Evolutionary conservation across 2,329 filamentous ascomycete species (phyloP).

Genomic region (Colletotrichum noveboracense): DNA sequence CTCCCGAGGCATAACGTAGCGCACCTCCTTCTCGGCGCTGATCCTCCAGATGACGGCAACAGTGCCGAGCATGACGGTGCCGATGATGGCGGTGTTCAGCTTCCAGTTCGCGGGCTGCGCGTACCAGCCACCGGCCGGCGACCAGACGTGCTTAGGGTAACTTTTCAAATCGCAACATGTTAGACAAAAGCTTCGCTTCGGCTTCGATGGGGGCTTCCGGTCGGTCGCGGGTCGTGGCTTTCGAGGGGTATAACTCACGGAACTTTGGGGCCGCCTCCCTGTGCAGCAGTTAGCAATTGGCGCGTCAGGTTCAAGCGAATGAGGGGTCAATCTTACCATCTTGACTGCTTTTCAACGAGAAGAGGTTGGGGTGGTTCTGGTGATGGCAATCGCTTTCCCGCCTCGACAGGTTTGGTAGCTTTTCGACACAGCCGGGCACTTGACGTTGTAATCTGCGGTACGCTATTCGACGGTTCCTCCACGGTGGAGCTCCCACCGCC

Average conservation of each 20-base stretch:
- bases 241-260: slow-evolving; percentile 49
- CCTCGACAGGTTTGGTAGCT: slow-evolving; percentile 14
- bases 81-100: slow-evolving; percentile 82
- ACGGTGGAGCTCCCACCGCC: slow-evolving; percentile 1
- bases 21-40: slow-evolving; percentile 75
- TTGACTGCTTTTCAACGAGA: slow-evolving; percentile 47
- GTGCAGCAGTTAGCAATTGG: slow-evolving; percentile 42
- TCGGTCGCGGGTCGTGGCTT: not conserved
- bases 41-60: slow-evolving; percentile 71
- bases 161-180: slow-evolving; percentile 48
- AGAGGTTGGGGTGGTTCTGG: slow-evolving; percentile 22
- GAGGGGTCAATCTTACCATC: slow-evolving; percentile 55
- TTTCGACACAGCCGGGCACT: not conserved
- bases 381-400: slow-evolving; percentile 26
- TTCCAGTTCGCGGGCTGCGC: slow-evolving; percentile 94
- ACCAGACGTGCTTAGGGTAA: slow-evolving; percentile 99
- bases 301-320: not conserved
- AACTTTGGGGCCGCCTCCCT: slow-evolving; percentile 78
- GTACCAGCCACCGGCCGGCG: slow-evolving; percentile 97
- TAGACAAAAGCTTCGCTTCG: not conserved
- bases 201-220: slow-evolving; percentile 24
- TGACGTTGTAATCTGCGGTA: slow-evolving; percentile 16
- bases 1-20: slow-evolving; percentile 77
- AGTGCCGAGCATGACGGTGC: slow-evolving; percentile 71
- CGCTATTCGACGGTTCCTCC: not conserved